Conservation (phyloP, 345 rosid genomes). For the Aethionema arabicum region DNA sequence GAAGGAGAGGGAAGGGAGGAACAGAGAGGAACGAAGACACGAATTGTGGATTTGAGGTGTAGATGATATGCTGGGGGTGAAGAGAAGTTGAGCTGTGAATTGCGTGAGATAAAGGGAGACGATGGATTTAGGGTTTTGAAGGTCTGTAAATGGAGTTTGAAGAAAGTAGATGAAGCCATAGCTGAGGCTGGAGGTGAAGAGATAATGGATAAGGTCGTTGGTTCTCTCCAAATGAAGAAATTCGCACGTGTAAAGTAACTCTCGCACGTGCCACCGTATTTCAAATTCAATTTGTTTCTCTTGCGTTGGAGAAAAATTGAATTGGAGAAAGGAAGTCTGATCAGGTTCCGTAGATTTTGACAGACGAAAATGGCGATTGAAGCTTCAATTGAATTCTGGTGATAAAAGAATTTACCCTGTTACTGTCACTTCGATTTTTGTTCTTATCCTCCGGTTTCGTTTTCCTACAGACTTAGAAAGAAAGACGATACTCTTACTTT, state of each 20-base stretch:
- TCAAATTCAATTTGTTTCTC: no score
- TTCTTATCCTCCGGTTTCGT: no score
- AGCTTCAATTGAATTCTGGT: no score
- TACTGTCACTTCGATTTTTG: no score
- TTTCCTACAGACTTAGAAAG: no score
- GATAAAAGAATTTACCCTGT: no score
- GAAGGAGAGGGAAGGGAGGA: slow-evolving; percentile 49
- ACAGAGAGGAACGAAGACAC: slow-evolving; percentile 33
- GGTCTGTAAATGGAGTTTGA: slow-evolving; percentile 30
- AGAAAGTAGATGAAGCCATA: slow-evolving; percentile 37
- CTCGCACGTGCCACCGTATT: slow-evolving; percentile 3
- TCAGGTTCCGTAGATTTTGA: no score
- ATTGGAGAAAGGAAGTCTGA: no score
- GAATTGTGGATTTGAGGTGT: slow-evolving; percentile 31
- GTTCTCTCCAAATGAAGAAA: slow-evolving; percentile 9
- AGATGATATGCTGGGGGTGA: slow-evolving; percentile 20
- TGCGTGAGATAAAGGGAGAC: not conserved
- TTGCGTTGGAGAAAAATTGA: no score
- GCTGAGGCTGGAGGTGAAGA: not conserved
- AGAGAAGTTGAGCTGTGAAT: slow-evolving; percentile 21
- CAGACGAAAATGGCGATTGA: no score
- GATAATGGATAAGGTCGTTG: slow-evolving; percentile 29
- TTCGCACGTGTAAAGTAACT: slow-evolving; percentile 17
- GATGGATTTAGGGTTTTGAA: slow-evolving; percentile 14
- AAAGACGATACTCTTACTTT: no score